Conservation (phyloP, 352 stramenopile species). For the Phytophthora tentaculata region DNA sequence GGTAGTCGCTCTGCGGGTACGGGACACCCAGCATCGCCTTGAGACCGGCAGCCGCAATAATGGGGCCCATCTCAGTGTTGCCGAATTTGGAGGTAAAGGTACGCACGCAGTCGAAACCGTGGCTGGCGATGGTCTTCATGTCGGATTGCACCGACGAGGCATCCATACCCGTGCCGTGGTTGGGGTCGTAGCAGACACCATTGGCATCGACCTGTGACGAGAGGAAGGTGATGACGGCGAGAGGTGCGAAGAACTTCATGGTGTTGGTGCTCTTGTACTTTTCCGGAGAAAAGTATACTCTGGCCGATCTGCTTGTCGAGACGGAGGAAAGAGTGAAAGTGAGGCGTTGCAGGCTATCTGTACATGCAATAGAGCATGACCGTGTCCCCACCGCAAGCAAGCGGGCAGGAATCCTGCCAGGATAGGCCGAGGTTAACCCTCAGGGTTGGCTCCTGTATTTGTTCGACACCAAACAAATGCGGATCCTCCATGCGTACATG, state of each 20-base stretch:
- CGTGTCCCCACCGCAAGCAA: conserved; percentile 4
- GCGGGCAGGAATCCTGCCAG: background rate
- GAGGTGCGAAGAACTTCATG: conserved; percentile 49
- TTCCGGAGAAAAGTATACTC: conserved; percentile 36
- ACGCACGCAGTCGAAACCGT: conserved; percentile 64
- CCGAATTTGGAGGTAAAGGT: conserved; percentile 75
- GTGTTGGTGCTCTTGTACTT: conserved; percentile 30
- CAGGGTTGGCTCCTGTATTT: background rate
- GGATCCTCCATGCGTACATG: conserved; percentile 10
- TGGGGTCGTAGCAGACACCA: conserved; percentile 74
- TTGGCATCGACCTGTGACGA: conserved; percentile 51
- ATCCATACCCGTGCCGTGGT: conserved; percentile 49
- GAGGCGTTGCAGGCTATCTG: conserved; percentile 6
- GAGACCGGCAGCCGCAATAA: conserved; percentile 55
- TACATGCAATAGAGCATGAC: conserved; percentile 10
- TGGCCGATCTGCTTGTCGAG: conserved; percentile 14
- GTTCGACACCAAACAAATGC: conserved; percentile 27
- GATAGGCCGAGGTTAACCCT: too few relatives aligned
- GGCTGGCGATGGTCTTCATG: conserved; percentile 53
- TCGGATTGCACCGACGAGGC: conserved; percentile 43
- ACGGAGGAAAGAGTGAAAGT: conserved; percentile 27
- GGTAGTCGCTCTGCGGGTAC: conserved; percentile 53
- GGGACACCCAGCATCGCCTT: conserved; percentile 58
- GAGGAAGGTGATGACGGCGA: conserved; percentile 42
- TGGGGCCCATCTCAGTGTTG: conserved; percentile 51